Conservation (phyloP, 2,329 filamentous ascomycete species). For the Trichoderma breve region DNA sequence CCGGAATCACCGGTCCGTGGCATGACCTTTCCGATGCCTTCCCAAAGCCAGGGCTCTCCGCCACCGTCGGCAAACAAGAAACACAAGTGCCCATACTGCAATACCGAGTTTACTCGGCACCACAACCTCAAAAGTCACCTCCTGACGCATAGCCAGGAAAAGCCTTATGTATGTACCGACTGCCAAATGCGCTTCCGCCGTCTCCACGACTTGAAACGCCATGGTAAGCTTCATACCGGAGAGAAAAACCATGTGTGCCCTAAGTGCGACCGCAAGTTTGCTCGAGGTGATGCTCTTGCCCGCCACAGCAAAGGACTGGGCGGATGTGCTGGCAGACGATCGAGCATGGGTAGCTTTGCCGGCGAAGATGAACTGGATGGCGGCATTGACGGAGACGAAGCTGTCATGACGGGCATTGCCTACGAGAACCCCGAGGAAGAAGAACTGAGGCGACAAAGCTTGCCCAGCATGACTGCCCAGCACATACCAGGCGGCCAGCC, state of each 20-base stretch:
- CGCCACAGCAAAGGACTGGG: constrained; percentile 94
- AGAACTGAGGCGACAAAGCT: constrained; percentile 63
- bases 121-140: constrained; percentile 98
- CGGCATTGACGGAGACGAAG: constrained; percentile 53
- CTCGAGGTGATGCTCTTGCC: constrained; percentile 89
- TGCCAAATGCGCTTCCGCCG: constrained; percentile 90
- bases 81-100: constrained; percentile 95
- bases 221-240: constrained; percentile 94
- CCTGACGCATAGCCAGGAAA: constrained; percentile 96
- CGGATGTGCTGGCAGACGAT: constrained; percentile 86
- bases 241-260: constrained; percentile 93
- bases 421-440: constrained; percentile 60
- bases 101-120: constrained; percentile 94
- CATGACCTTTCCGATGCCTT: constrained; percentile 58
- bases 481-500: constrained; percentile 56
- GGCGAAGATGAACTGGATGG: constrained; percentile 70
- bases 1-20: constrained; percentile 48
- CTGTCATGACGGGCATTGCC: constrained; percentile 54
- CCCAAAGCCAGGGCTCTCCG: constrained; percentile 46
- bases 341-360: constrained; percentile 80
- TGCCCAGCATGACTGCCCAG: constrained; percentile 72
- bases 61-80: constrained; percentile 70
- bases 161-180: constrained; percentile 91
- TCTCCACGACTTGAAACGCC: constrained; percentile 91
- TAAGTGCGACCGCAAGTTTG: constrained; percentile 92